Percentiles rank a stretch among this genome's conserved stretches.
phyloP scores from a whole-genome alignment of 169 alveolate genomes.

The Eimeria brunetti region DNA sequence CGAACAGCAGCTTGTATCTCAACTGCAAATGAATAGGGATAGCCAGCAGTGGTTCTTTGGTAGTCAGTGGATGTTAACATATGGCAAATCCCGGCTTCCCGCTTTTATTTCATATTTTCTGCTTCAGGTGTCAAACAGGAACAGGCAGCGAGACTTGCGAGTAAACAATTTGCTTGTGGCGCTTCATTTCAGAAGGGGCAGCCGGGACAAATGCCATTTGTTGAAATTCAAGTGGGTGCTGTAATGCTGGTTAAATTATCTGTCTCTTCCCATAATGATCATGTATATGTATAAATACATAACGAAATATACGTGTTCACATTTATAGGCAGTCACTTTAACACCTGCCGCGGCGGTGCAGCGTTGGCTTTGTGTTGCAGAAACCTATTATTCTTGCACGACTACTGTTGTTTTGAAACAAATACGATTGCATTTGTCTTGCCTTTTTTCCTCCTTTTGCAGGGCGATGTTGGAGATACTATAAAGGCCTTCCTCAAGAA shows the following conservation, averaged over 20 bases:
- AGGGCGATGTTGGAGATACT: slow-evolving; percentile 60
- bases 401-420: not conserved
- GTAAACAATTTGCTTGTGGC: slow-evolving; percentile 61
- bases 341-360: not conserved
- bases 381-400: not conserved
- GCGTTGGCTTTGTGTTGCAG: not conserved
- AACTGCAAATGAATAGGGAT: not conserved
- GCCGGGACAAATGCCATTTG: slow-evolving; percentile 47
- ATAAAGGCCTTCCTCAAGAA: slow-evolving; percentile 42
- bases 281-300: no score
- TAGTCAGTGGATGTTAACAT: no score
- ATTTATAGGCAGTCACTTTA: no score
- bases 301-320: no score
- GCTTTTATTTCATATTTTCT: not conserved
- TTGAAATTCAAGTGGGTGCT: slow-evolving; percentile 50
- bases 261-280: no score
- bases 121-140: slow-evolving; percentile 61
- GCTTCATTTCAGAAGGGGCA: slow-evolving; percentile 68
- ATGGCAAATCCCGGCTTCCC: no score
- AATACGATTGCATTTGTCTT: not conserved
- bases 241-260: not conserved
- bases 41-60: not conserved
- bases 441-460: not conserved
- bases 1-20: not conserved
- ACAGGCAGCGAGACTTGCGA: slow-evolving; percentile 64